phyloP scores from a whole-genome alignment of 1,284 basidiomycete genomes.

The Leccinum huronense region DNA sequence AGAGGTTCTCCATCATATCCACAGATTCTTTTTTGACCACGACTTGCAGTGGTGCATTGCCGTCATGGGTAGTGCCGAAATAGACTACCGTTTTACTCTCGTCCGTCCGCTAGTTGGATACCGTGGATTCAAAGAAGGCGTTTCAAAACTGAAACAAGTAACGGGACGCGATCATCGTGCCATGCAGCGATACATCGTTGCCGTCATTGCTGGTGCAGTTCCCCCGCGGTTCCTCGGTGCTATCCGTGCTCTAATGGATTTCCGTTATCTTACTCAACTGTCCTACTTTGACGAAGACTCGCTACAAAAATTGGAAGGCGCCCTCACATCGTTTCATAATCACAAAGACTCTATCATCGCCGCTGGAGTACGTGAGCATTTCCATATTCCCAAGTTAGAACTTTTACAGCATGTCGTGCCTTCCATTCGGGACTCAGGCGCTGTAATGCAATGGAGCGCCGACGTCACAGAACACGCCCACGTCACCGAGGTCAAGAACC shows the following conservation, averaged over 20 bases:
- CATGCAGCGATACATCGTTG: background rate
- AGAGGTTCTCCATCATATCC: background rate
- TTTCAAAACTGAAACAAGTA: too few relatives aligned
- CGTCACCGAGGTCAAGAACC: too few relatives aligned
- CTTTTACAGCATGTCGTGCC: too few relatives aligned
- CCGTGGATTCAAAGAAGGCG: too few relatives aligned
- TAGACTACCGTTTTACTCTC: background rate
- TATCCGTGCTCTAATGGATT: background rate
- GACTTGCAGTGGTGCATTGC: background rate
- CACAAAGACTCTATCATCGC: background rate
- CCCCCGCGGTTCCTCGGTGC: background rate
- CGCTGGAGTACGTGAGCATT: background rate
- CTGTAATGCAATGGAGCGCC: background rate
- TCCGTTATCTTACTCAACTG: background rate
- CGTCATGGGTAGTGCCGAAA: background rate
- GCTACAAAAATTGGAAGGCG: background rate
- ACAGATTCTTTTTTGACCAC: background rate
- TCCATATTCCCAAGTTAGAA: background rate
- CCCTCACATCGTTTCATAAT: background rate
- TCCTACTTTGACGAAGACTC: background rate
- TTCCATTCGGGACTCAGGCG: background rate
- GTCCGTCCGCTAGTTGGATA: too few relatives aligned
- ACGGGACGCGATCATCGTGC: background rate
- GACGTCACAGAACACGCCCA: too few relatives aligned
- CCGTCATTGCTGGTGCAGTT: background rate